Conservation (phyloP, 306 rosid species). For the Morella rubra region DNA sequence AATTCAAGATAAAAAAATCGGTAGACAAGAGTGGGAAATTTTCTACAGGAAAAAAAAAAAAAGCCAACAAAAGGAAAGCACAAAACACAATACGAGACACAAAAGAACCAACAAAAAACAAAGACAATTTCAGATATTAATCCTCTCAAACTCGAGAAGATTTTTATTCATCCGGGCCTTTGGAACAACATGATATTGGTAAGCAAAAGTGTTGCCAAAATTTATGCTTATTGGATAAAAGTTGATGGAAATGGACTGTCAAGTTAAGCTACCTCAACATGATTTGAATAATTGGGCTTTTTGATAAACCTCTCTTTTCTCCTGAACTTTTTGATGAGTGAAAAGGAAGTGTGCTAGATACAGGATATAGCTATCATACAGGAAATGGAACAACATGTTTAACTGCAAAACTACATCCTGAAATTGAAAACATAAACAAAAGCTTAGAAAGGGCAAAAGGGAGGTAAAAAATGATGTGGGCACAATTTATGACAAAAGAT, state of each 20-base stretch:
- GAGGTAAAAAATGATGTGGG: too few relatives aligned
- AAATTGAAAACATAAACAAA: too few relatives aligned
- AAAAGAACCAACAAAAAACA: neutral
- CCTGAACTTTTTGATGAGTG: neutral
- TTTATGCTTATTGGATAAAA: neutral
- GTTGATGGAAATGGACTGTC: neutral
- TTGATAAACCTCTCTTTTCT: neutral
- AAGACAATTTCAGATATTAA: neutral
- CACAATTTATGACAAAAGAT: too few relatives aligned
- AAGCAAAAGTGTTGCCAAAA: neutral
- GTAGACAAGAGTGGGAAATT: neutral
- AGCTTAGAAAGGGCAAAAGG: too few relatives aligned
- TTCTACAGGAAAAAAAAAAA: neutral
- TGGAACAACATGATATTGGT: neutral
- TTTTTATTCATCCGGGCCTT: neutral
- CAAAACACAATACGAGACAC: too few relatives aligned
- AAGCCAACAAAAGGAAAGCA: too few relatives aligned
- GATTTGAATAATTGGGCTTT: neutral
- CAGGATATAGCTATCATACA: neutral
- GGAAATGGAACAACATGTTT: too few relatives aligned
- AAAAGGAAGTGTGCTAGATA: neutral
- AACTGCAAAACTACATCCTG: too few relatives aligned
- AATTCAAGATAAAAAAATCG: neutral
- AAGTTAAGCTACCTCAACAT: neutral
- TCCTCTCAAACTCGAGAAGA: neutral